Conservation (phyloP, 495 filamentous ascomycete genomes). For the Hypoxylon lienhwacheense region DNA sequence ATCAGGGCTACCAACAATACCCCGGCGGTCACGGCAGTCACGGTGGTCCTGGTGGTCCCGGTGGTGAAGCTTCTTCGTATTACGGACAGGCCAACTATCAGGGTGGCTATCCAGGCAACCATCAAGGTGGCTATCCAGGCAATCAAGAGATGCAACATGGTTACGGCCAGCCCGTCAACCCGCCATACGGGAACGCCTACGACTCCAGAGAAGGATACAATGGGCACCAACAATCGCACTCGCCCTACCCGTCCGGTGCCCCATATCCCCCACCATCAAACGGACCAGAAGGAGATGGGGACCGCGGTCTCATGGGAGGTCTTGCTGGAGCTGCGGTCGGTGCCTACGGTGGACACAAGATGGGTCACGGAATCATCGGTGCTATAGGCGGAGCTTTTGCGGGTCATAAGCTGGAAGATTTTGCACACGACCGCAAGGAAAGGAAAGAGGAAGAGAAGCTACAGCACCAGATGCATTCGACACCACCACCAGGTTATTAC, state of each 20-base stretch:
- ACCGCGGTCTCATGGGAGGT: constrained; percentile 42
- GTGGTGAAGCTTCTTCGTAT: constrained; percentile 20
- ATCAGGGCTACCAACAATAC: constrained; percentile 9
- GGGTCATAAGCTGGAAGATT: constrained; percentile 45
- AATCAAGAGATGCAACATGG: constrained; percentile 1
- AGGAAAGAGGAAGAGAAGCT: constrained; percentile 41
- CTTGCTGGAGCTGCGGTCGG: constrained; percentile 41
- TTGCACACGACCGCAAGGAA: constrained; percentile 42
- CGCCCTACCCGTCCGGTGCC: constrained; percentile 3
- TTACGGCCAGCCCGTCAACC: constrained; percentile 3
- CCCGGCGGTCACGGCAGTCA: neutral
- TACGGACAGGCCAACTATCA: constrained; percentile 17
- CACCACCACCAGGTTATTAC: constrained; percentile 2
- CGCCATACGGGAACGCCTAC: constrained; percentile 11
- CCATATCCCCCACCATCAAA: no score
- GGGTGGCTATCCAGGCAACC: no score
- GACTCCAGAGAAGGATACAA: constrained; percentile 3
- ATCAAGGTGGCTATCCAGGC: neutral
- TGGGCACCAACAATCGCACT: no score
- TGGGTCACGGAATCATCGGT: constrained; percentile 42
- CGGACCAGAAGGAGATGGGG: constrained; percentile 28
- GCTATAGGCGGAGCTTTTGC: constrained; percentile 42
- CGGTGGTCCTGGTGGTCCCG: no score
- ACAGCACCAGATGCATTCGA: constrained; percentile 18
- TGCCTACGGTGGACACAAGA: constrained; percentile 40